Percentiles rank a stretch among this genome's conserved stretches.
Conservation (phyloP, 345 rosid genomes). For the Rhodamnia rubescens region DNA sequence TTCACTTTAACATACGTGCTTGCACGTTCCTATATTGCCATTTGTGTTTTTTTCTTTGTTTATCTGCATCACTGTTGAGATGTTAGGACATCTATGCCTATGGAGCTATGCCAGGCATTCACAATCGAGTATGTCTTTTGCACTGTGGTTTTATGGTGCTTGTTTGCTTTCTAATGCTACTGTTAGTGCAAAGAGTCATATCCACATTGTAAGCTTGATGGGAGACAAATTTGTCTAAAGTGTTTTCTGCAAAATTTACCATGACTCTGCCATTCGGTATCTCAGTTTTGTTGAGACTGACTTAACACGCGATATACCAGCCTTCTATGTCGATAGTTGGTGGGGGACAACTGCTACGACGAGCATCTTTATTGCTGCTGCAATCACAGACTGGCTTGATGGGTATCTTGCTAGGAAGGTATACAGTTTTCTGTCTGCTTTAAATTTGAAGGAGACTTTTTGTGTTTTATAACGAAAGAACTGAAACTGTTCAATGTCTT, state of each 20-base stretch:
- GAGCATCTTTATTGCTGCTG: conserved; percentile 84
- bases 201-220: not conserved
- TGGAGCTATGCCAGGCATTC: not conserved
- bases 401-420: conserved; percentile 98
- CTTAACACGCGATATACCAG: conserved; percentile 18
- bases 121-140: not conserved
- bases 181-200: not conserved
- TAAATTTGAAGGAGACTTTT: not conserved
- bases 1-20: not conserved
- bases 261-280: not conserved
- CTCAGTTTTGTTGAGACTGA: not conserved
- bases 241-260: not conserved
- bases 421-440: not conserved
- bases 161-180: not conserved
- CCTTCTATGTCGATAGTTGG: conserved; percentile 82
- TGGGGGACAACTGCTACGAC: conserved; percentile 93
- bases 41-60: not conserved
- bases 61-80: not conserved
- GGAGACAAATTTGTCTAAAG: not conserved
- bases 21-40: not conserved
- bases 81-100: not conserved
- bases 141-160: not conserved
- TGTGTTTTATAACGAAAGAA: not conserved
- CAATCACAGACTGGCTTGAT: conserved; percentile 98
- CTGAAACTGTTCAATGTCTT: not conserved